A percentile compares a stretch with the other conserved stretches of the same genome.
phyloP scores from a whole-genome alignment of 208 protist genomes.

The Acanthamoeba lenticulata region DNA sequence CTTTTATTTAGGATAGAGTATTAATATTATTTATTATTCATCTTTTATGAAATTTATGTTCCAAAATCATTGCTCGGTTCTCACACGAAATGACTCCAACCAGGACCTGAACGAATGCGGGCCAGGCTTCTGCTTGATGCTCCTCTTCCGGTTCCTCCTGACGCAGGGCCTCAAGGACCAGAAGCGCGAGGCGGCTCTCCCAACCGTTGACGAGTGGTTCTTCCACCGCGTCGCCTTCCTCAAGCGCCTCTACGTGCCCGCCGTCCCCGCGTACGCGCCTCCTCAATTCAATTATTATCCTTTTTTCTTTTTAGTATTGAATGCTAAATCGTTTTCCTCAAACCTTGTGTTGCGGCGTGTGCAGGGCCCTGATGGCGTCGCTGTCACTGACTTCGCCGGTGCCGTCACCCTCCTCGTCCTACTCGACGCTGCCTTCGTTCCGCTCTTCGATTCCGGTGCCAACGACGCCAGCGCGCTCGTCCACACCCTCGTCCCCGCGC shows the following conservation, averaged over 20 bases:
- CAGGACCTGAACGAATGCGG: constrained; percentile 6
- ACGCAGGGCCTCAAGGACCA: neutral
- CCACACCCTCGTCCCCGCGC: neutral
- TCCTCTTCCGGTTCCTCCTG: neutral
- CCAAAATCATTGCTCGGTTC: neutral
- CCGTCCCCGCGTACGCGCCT: neutral
- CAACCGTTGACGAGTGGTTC: constrained; percentile 4
- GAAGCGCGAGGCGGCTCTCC: constrained; percentile 1
- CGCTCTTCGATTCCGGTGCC: neutral
- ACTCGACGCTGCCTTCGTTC: neutral
- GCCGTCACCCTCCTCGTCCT: neutral
- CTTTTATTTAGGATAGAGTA: no score
- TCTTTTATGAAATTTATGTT: neutral
- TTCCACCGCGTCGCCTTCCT: neutral
- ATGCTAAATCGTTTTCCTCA: no score
- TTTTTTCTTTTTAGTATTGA: neutral
- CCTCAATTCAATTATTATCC: neutral
- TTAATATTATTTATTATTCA: no score
- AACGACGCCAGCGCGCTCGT: neutral
- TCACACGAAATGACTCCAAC: neutral
- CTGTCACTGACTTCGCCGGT: neutral
- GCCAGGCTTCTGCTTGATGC: neutral
- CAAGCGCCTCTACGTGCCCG: neutral
- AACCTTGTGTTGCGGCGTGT: neutral
- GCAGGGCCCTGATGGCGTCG: neutral